phyloP scores from a whole-genome alignment of 352 stramenopile species.

The Phytophthora ohioensis region DNA sequence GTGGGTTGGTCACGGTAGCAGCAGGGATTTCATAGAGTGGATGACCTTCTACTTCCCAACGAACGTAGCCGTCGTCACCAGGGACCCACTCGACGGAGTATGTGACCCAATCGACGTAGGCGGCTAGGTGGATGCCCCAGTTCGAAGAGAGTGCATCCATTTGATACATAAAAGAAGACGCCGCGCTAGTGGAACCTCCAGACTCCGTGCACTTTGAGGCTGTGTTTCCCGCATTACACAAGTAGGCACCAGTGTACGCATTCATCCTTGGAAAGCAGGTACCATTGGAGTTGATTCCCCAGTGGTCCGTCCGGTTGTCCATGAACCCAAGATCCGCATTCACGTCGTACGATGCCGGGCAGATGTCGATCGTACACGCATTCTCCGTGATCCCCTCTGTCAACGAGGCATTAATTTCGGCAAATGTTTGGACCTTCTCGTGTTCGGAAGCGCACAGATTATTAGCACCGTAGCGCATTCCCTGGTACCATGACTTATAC shows the following conservation, averaged over 20 bases:
- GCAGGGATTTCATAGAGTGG: conserved; percentile 27
- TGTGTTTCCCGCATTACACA: conserved; percentile 57
- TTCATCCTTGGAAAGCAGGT: conserved; percentile 67
- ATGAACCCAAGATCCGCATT: conserved; percentile 46
- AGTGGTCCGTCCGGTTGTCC: conserved; percentile 36
- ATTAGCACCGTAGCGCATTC: conserved; percentile 61
- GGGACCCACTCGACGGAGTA: conserved; percentile 31
- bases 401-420: conserved; percentile 39
- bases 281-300: conserved; percentile 50
- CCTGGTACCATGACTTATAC: conserved; percentile 62
- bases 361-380: conserved; percentile 43
- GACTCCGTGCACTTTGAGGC: conserved; percentile 30
- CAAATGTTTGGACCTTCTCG: conserved; percentile 22
- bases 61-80: conserved; percentile 29
- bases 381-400: conserved; percentile 53
- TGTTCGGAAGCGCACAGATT: conserved; percentile 46
- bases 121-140: conserved; percentile 80
- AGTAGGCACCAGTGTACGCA: conserved; percentile 55
- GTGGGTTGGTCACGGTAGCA: conserved; percentile 27
- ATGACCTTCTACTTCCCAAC: conserved; percentile 30
- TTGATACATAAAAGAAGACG: conserved; percentile 46
- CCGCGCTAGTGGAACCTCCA: conserved; percentile 35
- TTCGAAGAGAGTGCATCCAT: conserved; percentile 95
- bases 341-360: conserved; percentile 54
- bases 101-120: conserved; percentile 59